Evolutionary conservation across 805 yeast genomes (phyloP).

Genomic region (Pichia kluyveri): DNA sequence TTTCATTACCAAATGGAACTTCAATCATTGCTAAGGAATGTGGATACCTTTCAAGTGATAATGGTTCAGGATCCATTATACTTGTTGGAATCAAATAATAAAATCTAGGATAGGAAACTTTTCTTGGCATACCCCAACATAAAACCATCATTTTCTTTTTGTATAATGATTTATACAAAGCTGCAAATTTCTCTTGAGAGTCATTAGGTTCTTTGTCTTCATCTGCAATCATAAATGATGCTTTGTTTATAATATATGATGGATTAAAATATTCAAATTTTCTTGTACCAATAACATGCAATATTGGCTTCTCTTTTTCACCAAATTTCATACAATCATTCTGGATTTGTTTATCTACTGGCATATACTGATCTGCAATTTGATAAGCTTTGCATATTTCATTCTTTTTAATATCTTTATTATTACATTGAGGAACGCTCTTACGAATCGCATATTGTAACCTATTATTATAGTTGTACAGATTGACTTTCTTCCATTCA

Average conservation of each 20-base stretch:
- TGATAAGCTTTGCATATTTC: slow-evolving; percentile 30
- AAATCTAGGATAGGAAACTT: slow-evolving; percentile 44
- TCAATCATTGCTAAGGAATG: slow-evolving; percentile 66
- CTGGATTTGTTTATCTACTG: slow-evolving; percentile 14
- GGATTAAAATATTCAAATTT: slow-evolving; percentile 36
- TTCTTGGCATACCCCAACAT: slow-evolving; percentile 60
- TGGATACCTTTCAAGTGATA: slow-evolving; percentile 30
- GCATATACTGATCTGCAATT: slow-evolving; percentile 36
- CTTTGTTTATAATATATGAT: slow-evolving; percentile 42
- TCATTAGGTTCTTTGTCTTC: slow-evolving; percentile 46
- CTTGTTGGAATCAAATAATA: slow-evolving; percentile 53
- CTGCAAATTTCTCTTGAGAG: slow-evolving; percentile 57
- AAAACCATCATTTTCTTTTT: slow-evolving; percentile 49
- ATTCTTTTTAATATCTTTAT: slow-evolving; percentile 27
- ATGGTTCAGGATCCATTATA: slow-evolving; percentile 9
- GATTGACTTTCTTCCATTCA: slow-evolving; percentile 20
- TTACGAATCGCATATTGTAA: slow-evolving; percentile 43
- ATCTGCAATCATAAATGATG: slow-evolving; percentile 63
- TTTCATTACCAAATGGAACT: slow-evolving; percentile 69
- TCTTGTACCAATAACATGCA: slow-evolving; percentile 65
- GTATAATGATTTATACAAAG: slow-evolving; percentile 53
- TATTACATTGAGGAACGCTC: slow-evolving; percentile 35
- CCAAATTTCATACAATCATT: slow-evolving; percentile 17
- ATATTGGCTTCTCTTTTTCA: slow-evolving; percentile 33
- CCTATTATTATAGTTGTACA: slow-evolving; percentile 45